Base-by-base conservation (phyloP, 2,329 filamentous ascomycete genomes). In the Amphichorda felina region DNA sequence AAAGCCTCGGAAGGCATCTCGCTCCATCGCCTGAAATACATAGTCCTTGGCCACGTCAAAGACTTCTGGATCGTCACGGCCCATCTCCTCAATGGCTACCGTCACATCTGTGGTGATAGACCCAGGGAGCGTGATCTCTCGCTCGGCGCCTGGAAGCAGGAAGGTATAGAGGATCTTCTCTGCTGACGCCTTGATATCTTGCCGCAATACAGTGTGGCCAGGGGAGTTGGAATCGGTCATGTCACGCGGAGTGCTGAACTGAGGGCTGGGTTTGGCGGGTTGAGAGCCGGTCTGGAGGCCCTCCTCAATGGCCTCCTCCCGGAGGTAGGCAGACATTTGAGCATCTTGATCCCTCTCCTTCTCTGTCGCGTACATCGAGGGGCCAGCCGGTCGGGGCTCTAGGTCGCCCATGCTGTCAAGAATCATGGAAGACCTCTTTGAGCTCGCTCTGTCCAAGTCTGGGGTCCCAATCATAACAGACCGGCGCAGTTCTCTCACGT, bases 101-200 rank as follows among this genome's bases (percentile, higher is more conserved):
- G 87, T 93, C 40, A 96, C 88, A 17, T 88, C 79, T 37, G 82
- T 72, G 1, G 89, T 81, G 51, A 96, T 94, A 24, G 78, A 78
- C 41, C 88, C 82, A 0, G 91, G 89, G 5, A 98, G 72, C 32
- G 88, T 87, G 46, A 98, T 96, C 60, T 98, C 91, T 46, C 93
- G 78, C 62, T 98, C 91, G 0, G 91, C 85, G n/a, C 87, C 88
- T 1, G 88, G 87, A 2, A 98, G 75, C 5, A 98, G 69, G 53
- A 91, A 98, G 2, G 89, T 96, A 62, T 95, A 98, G n/a, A 98
- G 72, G 34, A 98, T 95, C 70, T 94, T 95, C 63, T 96, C 91
- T 0, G 93, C 93, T 3, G 86, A 94, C 8, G 87, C 82, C 38
- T 87, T 76, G 46, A 98, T 87, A 51, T 98, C 91, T 42, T 86